A percentile compares a stretch with the other conserved stretches of the same genome.
These are phyloP conservation scores for Pythium pyrilobum DNA, from an alignment of 352 stramenopile genomes.

Conservation along the genomic window DNA sequence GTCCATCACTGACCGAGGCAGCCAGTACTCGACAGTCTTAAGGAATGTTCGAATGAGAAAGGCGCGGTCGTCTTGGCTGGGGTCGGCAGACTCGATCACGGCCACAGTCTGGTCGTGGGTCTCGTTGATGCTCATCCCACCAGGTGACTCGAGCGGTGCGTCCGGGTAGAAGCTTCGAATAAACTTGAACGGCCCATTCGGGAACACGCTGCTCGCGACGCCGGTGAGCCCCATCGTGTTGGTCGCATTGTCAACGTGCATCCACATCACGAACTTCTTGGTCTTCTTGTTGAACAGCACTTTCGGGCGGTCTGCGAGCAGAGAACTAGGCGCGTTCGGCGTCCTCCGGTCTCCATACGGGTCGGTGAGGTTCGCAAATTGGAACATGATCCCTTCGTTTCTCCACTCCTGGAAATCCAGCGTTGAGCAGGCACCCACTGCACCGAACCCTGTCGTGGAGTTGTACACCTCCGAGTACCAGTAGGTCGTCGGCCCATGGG, in stretches of 20 bases:
- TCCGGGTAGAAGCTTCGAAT: slow-evolving; percentile 91
- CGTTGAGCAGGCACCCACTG: slow-evolving; percentile 91
- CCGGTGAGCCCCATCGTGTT: slow-evolving; percentile 87
- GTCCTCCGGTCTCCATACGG: slow-evolving; percentile 49
- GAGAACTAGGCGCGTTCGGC: neutral
- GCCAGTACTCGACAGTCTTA: slow-evolving; percentile 93
- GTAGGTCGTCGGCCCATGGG: slow-evolving; percentile 29
- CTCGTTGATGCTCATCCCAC: slow-evolving; percentile 85
- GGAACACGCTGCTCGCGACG: slow-evolving; percentile 85
- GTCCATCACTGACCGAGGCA: slow-evolving; percentile 95
- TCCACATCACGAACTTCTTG: slow-evolving; percentile 95
- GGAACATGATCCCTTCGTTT: slow-evolving; percentile 94
- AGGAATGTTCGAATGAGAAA: slow-evolving; percentile 95
- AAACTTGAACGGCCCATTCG: slow-evolving; percentile 92
- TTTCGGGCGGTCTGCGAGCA: slow-evolving; percentile 86
- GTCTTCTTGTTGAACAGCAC: slow-evolving; percentile 88
- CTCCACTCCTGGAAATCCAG: slow-evolving; percentile 89
- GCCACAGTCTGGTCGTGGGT: slow-evolving; percentile 93
- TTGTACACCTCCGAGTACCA: slow-evolving; percentile 78
- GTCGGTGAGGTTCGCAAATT: slow-evolving; percentile 93
- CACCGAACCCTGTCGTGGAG: slow-evolving; percentile 36
- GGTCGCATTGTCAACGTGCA: slow-evolving; percentile 88
- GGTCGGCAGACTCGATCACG: slow-evolving; percentile 16
- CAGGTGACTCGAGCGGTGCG: slow-evolving; percentile 66
- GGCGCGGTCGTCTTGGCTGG: slow-evolving; percentile 29